phyloP scores from a whole-genome alignment of 805 yeast genomes.

The Candida bentonensis region DNA sequence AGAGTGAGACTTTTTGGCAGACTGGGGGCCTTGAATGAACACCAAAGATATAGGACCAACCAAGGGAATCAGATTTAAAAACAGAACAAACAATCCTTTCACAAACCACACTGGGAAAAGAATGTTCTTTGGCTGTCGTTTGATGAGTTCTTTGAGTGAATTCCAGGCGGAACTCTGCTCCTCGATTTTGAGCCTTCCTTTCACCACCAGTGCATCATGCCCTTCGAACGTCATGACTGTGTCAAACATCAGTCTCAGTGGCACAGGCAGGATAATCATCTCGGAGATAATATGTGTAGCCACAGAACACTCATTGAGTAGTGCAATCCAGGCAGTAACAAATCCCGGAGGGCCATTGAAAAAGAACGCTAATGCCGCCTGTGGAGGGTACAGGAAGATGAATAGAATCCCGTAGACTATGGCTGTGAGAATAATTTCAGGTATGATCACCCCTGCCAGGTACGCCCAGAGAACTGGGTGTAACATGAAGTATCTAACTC shows the following conservation, averaged over 20 bases:
- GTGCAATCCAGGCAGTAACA: conserved; percentile 30
- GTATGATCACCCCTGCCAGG: conserved; percentile 29
- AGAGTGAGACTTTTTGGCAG: conserved; percentile 37
- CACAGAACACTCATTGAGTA: conserved; percentile 29
- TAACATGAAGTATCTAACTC: conserved; percentile 27
- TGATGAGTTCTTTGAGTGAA: conserved; percentile 21
- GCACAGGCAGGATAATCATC: conserved; percentile 32
- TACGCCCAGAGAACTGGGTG: conserved; percentile 35
- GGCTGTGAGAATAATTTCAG: conserved; percentile 29
- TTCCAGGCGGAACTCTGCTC: conserved; percentile 22
- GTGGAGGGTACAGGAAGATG: conserved; percentile 30
- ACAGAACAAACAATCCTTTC: conserved; percentile 23
- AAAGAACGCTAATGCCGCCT: conserved; percentile 28
- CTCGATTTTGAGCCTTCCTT: conserved; percentile 22
- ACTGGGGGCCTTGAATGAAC: conserved; percentile 37
- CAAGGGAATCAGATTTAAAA: conserved; percentile 38
- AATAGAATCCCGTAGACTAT: conserved; percentile 25
- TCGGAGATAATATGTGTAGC: conserved; percentile 30
- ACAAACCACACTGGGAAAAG: conserved; percentile 29
- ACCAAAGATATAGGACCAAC: conserved; percentile 44
- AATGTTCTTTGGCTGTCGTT: conserved; percentile 24
- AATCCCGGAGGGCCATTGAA: conserved; percentile 40
- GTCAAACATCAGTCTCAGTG: conserved; percentile 35
- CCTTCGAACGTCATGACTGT: conserved; percentile 32
- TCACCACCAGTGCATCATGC: conserved; percentile 29